phyloP scores from a whole-genome alignment of 306 rosid species.

The Lablab purpureus region DNA sequence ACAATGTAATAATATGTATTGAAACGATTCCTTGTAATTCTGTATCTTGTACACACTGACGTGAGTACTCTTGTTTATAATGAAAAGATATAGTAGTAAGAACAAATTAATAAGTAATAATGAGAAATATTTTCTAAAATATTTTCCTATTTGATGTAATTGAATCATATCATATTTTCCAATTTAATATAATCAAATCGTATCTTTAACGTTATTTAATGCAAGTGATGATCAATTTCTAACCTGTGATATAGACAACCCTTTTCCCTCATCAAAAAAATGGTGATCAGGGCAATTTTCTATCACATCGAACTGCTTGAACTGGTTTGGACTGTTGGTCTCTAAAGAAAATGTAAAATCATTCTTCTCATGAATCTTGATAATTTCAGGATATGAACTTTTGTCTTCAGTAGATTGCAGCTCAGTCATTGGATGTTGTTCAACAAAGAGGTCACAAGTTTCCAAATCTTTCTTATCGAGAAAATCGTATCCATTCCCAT shows the following conservation, averaged over 20 bases:
- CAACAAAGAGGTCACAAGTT: conserved; percentile 55
- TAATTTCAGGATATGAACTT: conserved; percentile 49
- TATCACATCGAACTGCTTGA: conserved; percentile 75
- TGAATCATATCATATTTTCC: too few relatives aligned
- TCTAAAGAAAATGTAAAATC: conserved; percentile 50
- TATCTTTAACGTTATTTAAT: background rate
- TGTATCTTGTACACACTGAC: too few relatives aligned
- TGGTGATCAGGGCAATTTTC: conserved; percentile 80
- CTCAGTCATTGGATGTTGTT: conserved; percentile 48
- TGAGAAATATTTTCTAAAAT: too few relatives aligned
- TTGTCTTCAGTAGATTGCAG: conserved; percentile 50
- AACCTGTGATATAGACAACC: conserved; percentile 70
- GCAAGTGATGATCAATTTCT: conserved; percentile 42
- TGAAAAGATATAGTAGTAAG: too few relatives aligned
- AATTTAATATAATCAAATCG: too few relatives aligned
- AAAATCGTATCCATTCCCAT: conserved; percentile 53
- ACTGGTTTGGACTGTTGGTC: conserved; percentile 52
- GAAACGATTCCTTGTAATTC: too few relatives aligned
- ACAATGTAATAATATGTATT: background rate
- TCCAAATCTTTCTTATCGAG: conserved; percentile 57
- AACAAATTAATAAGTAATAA: too few relatives aligned
- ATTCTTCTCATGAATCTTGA: conserved; percentile 45
- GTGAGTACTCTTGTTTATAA: too few relatives aligned
- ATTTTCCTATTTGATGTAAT: too few relatives aligned
- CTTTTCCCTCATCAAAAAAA: conserved; percentile 62